A percentile compares a stretch with the other conserved stretches of the same genome.
phyloP scores from a whole-genome alignment of 805 yeast genomes.

The Teunomyces pallodes region DNA sequence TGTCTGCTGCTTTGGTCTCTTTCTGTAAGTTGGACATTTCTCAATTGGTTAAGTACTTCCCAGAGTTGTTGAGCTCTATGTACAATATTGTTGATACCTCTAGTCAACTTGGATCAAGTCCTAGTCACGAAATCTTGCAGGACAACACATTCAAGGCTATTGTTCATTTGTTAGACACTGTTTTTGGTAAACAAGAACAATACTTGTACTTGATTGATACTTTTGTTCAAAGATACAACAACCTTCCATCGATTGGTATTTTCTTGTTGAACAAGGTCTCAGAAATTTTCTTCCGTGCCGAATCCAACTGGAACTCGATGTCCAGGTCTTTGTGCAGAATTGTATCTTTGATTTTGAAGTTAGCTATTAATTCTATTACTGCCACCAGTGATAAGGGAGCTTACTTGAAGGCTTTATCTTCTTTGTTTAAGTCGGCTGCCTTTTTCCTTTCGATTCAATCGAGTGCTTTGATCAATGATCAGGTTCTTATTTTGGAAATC shows the following conservation, averaged over 20 bases:
- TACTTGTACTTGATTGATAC: conserved; percentile 55
- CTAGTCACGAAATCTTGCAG: conserved; percentile 29
- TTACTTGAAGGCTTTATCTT: conserved; percentile 28
- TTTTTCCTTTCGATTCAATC: conserved; percentile 48
- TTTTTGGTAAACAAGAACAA: conserved; percentile 65
- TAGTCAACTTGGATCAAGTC: conserved; percentile 19
- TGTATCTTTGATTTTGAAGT: conserved; percentile 48
- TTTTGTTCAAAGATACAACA: conserved; percentile 36
- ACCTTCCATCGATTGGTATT: conserved; percentile 51
- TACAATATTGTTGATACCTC: conserved; percentile 31
- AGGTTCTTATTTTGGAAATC: conserved; percentile 58
- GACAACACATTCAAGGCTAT: conserved; percentile 51
- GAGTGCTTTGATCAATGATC: conserved; percentile 55
- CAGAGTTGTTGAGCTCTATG: conserved; percentile 46
- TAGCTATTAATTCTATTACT: conserved; percentile 27
- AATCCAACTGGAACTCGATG: conserved; percentile 56
- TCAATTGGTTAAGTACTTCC: conserved; percentile 58
- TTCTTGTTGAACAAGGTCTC: conserved; percentile 47
- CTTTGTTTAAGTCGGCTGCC: conserved; percentile 38
- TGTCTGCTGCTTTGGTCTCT: conserved; percentile 46
- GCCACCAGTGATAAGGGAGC: conserved; percentile 17
- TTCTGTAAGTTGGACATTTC: conserved; percentile 54
- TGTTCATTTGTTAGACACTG: conserved; percentile 58
- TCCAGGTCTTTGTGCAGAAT: conserved; percentile 66
- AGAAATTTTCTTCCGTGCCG: conserved; percentile 46